A percentile compares a stretch with the other conserved stretches of the same genome.
Conservation (phyloP, 2,329 filamentous ascomycete species). For the Fusarium papillatum region DNA sequence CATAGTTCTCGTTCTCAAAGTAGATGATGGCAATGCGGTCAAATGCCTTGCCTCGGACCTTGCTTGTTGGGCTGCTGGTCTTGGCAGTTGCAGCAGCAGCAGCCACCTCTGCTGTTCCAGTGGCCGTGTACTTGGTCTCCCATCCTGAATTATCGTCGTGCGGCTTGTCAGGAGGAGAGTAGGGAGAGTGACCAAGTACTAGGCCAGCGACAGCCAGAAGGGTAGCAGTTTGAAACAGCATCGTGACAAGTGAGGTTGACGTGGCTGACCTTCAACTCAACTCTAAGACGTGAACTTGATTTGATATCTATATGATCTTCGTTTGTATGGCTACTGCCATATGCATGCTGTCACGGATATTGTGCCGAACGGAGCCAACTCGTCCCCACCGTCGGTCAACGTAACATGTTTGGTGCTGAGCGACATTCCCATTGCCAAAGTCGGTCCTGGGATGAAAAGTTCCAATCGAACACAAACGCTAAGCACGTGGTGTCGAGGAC, state of each 20-base stretch:
- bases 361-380: conserved; percentile 17
- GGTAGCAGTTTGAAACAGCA: conserved; percentile 38
- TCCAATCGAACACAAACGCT: conserved; percentile 24
- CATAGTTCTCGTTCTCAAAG: conserved; percentile 83
- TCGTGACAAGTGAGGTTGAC: background rate
- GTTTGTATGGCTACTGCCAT: background rate
- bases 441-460: background rate
- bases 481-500: conserved; percentile 31
- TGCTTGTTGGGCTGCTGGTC: conserved; percentile 70
- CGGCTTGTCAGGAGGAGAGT: conserved; percentile 4
- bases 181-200: conserved; percentile 37
- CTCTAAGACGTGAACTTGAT: conserved; percentile 10
- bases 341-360: conserved; percentile 4
- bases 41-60: conserved; percentile 79
- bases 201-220: conserved; percentile 45
- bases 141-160: conserved; percentile 39
- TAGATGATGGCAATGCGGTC: conserved; percentile 81
- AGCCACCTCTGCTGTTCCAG: conserved; percentile 62
- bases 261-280: background rate
- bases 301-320: background rate
- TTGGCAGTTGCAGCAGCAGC: conserved; percentile 71
- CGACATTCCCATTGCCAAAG: background rate
- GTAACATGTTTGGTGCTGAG: conserved; percentile 5
- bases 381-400: conserved; percentile 30
- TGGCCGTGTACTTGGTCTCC: conserved; percentile 64